Evolutionary conservation across 148 eudicot species (phyloP).

Genomic region (Gaultheria prostrata): DNA sequence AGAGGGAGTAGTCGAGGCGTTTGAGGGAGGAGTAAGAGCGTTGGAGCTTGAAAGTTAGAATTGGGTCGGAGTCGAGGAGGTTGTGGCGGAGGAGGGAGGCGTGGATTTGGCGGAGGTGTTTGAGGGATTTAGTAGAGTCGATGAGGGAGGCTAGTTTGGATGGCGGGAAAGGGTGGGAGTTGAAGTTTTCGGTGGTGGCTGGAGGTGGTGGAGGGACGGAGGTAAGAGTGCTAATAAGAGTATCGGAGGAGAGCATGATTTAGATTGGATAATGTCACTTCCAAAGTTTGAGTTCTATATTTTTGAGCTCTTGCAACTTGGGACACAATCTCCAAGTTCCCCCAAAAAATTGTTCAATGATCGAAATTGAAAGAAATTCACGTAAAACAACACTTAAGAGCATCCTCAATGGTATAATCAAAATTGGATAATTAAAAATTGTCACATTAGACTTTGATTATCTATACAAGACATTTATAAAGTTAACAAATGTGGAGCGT

Average conservation of each 20-base stretch:
- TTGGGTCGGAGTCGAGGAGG: conserved; percentile 49
- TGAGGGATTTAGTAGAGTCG: conserved; percentile 37
- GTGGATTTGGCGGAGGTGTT: conserved; percentile 55
- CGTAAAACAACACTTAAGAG: too few species aligned
- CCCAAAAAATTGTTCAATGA: too few species aligned
- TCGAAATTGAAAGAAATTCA: too few species aligned
- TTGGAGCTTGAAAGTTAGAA: conserved; percentile 75
- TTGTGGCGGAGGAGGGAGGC: conserved; percentile 62
- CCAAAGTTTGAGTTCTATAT: neutral
- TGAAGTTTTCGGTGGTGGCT: conserved; percentile 15
- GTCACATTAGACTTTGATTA: too few species aligned
- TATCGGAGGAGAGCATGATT: neutral
- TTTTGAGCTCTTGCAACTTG: too few species aligned
- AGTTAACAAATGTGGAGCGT: too few species aligned
- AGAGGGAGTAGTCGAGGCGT: conserved; percentile 39
- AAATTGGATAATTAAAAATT: too few species aligned
- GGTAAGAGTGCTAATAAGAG: neutral
- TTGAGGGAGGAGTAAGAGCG: conserved; percentile 58
- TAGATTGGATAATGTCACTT: neutral
- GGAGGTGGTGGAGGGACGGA: conserved; percentile 16
- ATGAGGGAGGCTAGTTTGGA: conserved; percentile 51
- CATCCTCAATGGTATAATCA: too few species aligned
- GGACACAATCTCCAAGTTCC: too few species aligned
- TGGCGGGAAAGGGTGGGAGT: conserved; percentile 28
- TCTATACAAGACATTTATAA: too few species aligned